Evolutionary conservation across 129 eudicot genomes (phyloP).

Genomic region (Dittrichia graveolens): DNA sequence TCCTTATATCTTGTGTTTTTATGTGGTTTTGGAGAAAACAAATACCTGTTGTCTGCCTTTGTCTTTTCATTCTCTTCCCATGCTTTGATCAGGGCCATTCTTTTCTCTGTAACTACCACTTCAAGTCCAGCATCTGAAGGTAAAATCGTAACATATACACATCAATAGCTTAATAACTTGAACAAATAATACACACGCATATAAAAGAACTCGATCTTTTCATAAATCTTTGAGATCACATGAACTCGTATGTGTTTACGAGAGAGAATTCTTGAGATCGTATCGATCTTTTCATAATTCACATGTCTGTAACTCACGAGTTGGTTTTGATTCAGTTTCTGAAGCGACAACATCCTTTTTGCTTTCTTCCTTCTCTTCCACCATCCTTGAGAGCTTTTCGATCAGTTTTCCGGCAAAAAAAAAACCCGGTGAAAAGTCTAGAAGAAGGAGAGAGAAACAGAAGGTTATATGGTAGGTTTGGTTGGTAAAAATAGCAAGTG

Average conservation of each 20-base stretch:
- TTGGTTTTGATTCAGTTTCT: conserved; percentile 13
- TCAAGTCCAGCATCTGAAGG: conserved; percentile 51
- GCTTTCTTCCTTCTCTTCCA: conserved; percentile 22
- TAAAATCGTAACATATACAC: not conserved
- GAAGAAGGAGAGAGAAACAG: conserved; percentile 9
- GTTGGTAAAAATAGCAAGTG: conserved; percentile 37
- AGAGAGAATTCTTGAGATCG: not conserved
- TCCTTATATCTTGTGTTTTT: not conserved
- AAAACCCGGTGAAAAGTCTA: not conserved
- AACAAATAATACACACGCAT: not conserved
- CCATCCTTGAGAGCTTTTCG: conserved; percentile 22
- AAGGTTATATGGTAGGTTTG: conserved; percentile 33
- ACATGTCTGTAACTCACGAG: not conserved
- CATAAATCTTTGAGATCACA: not conserved
- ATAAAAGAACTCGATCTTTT: not conserved
- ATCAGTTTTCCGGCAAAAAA: not conserved
- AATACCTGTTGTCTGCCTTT: conserved; percentile 67
- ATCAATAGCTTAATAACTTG: not conserved
- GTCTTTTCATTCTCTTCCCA: conserved; percentile 80
- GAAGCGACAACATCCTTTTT: conserved; percentile 10
- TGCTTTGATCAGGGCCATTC: conserved; percentile 62
- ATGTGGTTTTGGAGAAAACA: not conserved
- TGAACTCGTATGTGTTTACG: not conserved
- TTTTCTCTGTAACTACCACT: conserved; percentile 53
- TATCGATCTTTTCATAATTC: not conserved